Evolutionary conservation across 257 asterid genomes (phyloP), one percentile per base, ranked within the genome.

Genomic region (Fraxinus americana): DNA sequence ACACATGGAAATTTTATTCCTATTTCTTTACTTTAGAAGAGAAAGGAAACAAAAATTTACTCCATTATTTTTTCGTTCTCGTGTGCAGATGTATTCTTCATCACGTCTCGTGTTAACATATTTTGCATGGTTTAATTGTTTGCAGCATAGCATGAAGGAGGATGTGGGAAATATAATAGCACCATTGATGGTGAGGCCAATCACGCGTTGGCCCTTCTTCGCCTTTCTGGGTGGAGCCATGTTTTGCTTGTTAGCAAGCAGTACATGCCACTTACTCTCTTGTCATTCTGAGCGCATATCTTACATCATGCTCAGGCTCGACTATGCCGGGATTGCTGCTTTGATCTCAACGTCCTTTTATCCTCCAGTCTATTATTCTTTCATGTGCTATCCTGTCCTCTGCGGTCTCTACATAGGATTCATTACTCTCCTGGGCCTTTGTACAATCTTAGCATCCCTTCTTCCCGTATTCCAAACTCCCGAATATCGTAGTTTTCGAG

Each of bases 161-260:
- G 98, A 96, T n/a, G 73, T 93, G 84, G 95, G 87, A 2, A 93
- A 92, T 89, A 80, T 92, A 69, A 83, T 93, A 73, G 97, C 98
- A 19, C 98, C 99, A 29, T 72, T 92, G 52, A 59, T 88, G 86
- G 79, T 88, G 29, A 78, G 92, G 75, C 99, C 98, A 68, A 91
- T 96, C 78, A 94, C 99, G 0, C 95, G 98, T 17, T 96, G 98
- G 99, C 98, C 99, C 2, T 96, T 96, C 89, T 96, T 90, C 29
- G 93, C 91, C 16, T 96, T 96, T 89, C 78, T 96, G 80, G 96
- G 98, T 2, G 98, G 98, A 73, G 99, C 99, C 70, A 94, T 96
- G 99, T 94, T 96, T 70, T 96, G 98, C 89, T 83, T 96, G 80
- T 84, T 96, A 35, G 88, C 99, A 70, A 94, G 99, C 90, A 94